Base-by-base conservation (phyloP, 768 basidiomycete genomes). In the Macrolepiota albuminosa region DNA sequence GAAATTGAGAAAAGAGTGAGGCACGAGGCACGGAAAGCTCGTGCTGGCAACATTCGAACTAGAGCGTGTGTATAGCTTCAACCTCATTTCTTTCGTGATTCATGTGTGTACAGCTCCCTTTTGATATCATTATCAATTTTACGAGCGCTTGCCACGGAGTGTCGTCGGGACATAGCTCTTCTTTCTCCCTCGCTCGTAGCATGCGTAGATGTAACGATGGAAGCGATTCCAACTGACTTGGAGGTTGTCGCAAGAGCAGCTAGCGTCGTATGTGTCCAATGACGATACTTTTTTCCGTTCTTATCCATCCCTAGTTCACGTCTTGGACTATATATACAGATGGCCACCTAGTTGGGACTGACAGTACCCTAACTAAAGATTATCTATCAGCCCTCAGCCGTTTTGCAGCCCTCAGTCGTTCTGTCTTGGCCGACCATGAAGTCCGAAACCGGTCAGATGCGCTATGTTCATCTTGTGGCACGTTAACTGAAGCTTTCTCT, bases 261-360 rank as follows among this genome's bases (percentile, higher is more conserved):
- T 24, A 89, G 83, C 67, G 84, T 94, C 56, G 93, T 93, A 70
- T 66, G 90, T 81, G 2, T 51, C 34, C 45, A 31, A 33, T 33
- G 33, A 29, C 26, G 1, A 51, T 43, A 40, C 21, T 13, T 26
- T 51, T 42, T 5, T 29, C 31, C 53, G 31, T 56, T 43, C 26
- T 54, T 45, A 59, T 56, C 43, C 45, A 58, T 53, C 6, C 61
- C n/a, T 36, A 95, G 89, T 93, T 96, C 67, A 91, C 88, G 3
- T 88, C 93, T 1, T 98, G 93, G 89, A 88, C 89, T 21, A 95
- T 94, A 16, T 97, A 87, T 64, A 93, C 95, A 24, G 89, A 95
- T 64, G 93, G 93, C 0, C 86, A 86, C 56, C 76, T 90, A 43
- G 85, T 95, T 62, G 91, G 90, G 31, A 84, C 87, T 13, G 94